Evolutionary conservation across 139 green algal genomes (phyloP).

Genomic region (Auxenochlorella pyrenoidosa): DNA sequence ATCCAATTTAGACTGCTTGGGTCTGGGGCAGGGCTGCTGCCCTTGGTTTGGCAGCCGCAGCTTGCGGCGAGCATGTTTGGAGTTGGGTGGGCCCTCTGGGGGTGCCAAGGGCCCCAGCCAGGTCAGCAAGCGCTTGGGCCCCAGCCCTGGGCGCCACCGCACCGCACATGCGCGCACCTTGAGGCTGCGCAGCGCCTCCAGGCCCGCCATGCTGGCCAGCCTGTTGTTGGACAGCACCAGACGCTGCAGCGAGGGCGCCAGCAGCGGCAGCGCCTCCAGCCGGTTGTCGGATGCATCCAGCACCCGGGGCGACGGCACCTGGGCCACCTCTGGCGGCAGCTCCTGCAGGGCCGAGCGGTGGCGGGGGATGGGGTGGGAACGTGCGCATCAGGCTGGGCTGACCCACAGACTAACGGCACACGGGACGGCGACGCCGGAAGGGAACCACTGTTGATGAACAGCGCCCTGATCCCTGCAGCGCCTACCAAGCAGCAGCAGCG

Average conservation of each 20-base stretch:
- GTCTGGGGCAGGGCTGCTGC: too few relatives aligned
- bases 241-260: slow-evolving; percentile 39
- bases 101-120: too few relatives aligned
- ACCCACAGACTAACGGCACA: not conserved
- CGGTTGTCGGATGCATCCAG: slow-evolving; percentile 60
- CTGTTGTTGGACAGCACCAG: slow-evolving; percentile 49
- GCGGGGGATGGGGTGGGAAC: not conserved
- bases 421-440: too few relatives aligned
- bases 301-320: slow-evolving; percentile 35
- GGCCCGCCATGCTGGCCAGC: not conserved
- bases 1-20: too few relatives aligned
- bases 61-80: too few relatives aligned
- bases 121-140: too few relatives aligned
- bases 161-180: slow-evolving; percentile 4
- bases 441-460: too few relatives aligned
- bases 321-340: slow-evolving; percentile 44
- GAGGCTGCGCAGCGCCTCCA: slow-evolving; percentile 23
- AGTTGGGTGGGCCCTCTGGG: too few relatives aligned
- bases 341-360: slow-evolving; percentile 38
- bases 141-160: not conserved
- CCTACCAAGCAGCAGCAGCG: not conserved
- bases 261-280: slow-evolving; percentile 38
- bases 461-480: too few relatives aligned
- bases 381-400: too few relatives aligned
- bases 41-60: not conserved